Evolutionary conservation across 441 rosid species (phyloP).

Genomic region (Raphanus hybrid): DNA sequence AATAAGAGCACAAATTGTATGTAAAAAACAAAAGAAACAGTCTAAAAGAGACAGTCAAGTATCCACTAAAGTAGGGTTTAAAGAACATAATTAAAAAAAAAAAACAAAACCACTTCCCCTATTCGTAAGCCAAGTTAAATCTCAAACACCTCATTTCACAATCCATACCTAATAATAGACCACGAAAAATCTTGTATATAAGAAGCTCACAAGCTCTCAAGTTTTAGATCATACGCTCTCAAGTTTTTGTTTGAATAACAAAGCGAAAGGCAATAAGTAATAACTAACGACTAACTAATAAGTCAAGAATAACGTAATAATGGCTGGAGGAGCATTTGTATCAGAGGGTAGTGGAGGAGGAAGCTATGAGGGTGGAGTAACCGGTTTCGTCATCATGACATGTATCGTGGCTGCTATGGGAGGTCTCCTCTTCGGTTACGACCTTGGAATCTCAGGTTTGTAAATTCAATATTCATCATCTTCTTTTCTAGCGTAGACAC

Average conservation of each 20-base stretch:
- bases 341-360: conserved; percentile 33
- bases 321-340: conserved; percentile 61
- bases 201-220: conserved; percentile 31
- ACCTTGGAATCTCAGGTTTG: conserved; percentile 47
- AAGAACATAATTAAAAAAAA: conserved; percentile 7
- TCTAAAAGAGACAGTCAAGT: conserved; percentile 33
- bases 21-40: conserved; percentile 23
- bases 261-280: conserved; percentile 11
- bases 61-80: conserved; percentile 41
- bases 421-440: conserved; percentile 51
- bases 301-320: conserved; percentile 38
- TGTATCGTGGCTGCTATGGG: conserved; percentile 52
- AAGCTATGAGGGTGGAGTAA: conserved; percentile 59
- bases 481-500: neutral
- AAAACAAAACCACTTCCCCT: conserved; percentile 30
- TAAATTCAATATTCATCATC: neutral
- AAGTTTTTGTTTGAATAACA: conserved; percentile 29
- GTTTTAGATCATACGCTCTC: conserved; percentile 21
- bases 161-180: conserved; percentile 36
- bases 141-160: conserved; percentile 5
- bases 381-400: conserved; percentile 45
- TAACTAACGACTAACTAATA: conserved; percentile 3
- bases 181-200: conserved; percentile 7
- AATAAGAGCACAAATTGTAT: conserved; percentile 16
- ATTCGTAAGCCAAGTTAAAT: conserved; percentile 31